Evolutionary conservation across 169 alveolate species (phyloP).

Genomic region (Plasmodium gonderi): DNA sequence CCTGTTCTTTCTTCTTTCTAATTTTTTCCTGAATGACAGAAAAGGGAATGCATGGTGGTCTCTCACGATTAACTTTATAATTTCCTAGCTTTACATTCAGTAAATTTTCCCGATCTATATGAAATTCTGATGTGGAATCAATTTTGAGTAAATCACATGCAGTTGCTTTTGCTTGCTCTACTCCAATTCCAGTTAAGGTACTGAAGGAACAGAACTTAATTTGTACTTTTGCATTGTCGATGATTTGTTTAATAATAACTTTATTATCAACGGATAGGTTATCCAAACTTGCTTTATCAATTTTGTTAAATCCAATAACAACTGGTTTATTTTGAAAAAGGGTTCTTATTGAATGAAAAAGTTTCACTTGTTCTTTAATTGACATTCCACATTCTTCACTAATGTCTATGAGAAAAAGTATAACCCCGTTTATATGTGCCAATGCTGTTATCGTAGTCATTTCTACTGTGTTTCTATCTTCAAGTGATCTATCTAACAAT

Average conservation of each 20-base stretch:
- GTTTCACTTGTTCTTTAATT: conserved; percentile 92
- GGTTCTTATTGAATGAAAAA: conserved; percentile 95
- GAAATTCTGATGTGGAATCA: conserved; percentile 30
- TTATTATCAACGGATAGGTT: conserved; percentile 86
- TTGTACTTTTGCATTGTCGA: background rate
- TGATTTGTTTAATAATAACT: conserved; percentile 85
- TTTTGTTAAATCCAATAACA: conserved; percentile 95
- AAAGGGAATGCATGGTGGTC: conserved; percentile 91
- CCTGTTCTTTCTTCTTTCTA: conserved; percentile 74
- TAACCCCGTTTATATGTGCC: conserved; percentile 95
- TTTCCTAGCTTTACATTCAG: background rate
- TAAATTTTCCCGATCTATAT: conserved; percentile 37
- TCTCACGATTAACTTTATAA: conserved; percentile 70
- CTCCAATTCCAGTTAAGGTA: conserved; percentile 89
- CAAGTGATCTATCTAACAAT: conserved; percentile 97
- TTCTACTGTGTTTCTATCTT: conserved; percentile 98
- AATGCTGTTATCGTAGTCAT: conserved; percentile 99
- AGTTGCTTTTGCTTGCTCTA: conserved; percentile 90
- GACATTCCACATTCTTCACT: conserved; percentile 98
- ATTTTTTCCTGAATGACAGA: conserved; percentile 81
- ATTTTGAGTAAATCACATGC: conserved; percentile 90
- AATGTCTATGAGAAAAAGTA: conserved; percentile 93
- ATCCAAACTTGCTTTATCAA: conserved; percentile 91
- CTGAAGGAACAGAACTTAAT: conserved; percentile 77
- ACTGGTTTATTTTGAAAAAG: conserved; percentile 96